Conservation (phyloP, 441 rosid genomes). For the Jatropha podagrica region DNA sequence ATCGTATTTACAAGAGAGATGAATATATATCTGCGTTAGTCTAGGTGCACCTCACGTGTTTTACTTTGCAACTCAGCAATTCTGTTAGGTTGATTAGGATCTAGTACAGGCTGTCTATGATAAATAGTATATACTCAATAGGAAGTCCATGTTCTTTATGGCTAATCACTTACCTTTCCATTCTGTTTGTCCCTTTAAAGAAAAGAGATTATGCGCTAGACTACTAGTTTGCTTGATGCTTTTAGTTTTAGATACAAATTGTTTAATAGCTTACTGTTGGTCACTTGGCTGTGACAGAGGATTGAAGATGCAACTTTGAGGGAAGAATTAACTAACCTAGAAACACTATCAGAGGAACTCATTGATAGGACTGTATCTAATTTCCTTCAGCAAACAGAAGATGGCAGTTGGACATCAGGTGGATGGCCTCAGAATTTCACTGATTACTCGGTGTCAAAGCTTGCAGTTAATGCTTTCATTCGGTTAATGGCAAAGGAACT, state of each 20-base stretch:
- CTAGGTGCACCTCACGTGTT: no score
- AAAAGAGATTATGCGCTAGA: not conserved
- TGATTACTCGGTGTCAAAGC: conserved; percentile 87
- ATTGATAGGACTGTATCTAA: conserved; percentile 52
- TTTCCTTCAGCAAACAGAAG: conserved; percentile 73
- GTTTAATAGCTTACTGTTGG: conserved; percentile 17
- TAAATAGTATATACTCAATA: no score
- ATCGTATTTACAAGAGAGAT: no score
- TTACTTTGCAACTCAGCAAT: no score
- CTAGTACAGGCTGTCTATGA: no score
- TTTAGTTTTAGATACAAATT: not conserved
- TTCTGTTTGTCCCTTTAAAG: not conserved
- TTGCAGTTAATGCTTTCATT: conserved; percentile 77
- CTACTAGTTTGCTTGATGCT: not conserved
- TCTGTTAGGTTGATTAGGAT: no score
- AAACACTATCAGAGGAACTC: conserved; percentile 61
- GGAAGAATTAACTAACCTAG: conserved; percentile 51
- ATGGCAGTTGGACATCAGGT: conserved; percentile 69
- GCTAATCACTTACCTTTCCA: not conserved
- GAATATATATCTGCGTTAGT: no score
- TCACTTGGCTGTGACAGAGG: conserved; percentile 45
- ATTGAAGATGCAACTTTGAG: conserved; percentile 57
- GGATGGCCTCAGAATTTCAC: conserved; percentile 88
- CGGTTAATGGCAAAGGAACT: conserved; percentile 61
- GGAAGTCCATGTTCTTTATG: no score